Conservation (phyloP, 768 basidiomycete genomes). For the Gloeopeniophorella convolvens region DNA sequence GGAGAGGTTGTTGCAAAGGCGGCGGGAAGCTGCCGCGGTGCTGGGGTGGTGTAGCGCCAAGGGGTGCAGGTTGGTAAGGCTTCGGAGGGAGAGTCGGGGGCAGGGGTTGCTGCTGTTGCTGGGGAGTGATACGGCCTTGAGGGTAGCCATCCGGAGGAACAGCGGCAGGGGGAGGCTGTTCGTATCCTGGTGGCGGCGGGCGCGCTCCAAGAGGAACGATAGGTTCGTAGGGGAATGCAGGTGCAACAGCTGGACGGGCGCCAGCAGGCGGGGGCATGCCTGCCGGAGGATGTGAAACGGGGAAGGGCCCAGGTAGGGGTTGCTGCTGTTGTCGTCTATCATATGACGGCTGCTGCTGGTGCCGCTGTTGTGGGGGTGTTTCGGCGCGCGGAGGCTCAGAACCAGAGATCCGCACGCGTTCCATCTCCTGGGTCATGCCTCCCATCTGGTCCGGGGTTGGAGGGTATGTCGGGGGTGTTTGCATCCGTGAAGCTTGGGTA, state of each 20-base stretch:
- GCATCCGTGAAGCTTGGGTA: conserved; percentile 29
- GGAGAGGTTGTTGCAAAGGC: conserved; percentile 7
- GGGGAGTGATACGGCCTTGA: conserved; percentile 12
- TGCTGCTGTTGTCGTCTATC: conserved; percentile 20
- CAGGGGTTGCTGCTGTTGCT: conserved; percentile 15
- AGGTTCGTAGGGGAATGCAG: conserved; percentile 32
- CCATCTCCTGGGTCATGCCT: conserved; percentile 22
- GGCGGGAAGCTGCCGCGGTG: conserved; percentile 10
- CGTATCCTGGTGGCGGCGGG: conserved; percentile 13
- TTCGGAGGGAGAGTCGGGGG: conserved; percentile 17
- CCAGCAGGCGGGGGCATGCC: conserved; percentile 31
- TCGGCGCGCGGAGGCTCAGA: conserved; percentile 22
- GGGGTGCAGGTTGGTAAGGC: conserved; percentile 2
- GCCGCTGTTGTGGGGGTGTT: conserved; percentile 23
- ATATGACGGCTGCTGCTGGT: conserved; percentile 19
- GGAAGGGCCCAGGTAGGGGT: conserved; percentile 19
- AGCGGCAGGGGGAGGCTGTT: conserved; percentile 9
- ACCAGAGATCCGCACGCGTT: conserved; percentile 21
- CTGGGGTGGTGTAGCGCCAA: background rate
- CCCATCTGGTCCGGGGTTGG: conserved; percentile 26
- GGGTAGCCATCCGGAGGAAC: conserved; percentile 4
- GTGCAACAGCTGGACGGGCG: conserved; percentile 32
- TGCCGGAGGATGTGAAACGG: conserved; percentile 23
- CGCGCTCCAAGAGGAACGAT: conserved; percentile 24
- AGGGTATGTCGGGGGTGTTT: conserved; percentile 29